Evolutionary conservation across 371 early-diverging fungal species (phyloP).

Genomic region (Rhizopus microsporus): DNA sequence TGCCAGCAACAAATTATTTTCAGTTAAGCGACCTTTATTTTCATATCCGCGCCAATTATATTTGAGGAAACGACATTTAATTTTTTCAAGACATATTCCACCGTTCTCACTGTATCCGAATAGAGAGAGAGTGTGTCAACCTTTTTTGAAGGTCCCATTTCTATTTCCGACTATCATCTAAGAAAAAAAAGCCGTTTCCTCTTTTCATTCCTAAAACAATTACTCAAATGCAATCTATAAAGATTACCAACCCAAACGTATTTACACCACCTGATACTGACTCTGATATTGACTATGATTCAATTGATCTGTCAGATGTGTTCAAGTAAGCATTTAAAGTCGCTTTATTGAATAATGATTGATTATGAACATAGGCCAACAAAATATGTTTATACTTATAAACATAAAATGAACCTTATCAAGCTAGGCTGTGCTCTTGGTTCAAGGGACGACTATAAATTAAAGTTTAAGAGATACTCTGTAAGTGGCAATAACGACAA

Average conservation of each 20-base stretch:
- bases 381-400: too few relatives aligned
- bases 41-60: neutral
- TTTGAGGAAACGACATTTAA: neutral
- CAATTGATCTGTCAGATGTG: too few relatives aligned
- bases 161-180: too few relatives aligned
- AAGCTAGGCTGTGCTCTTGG: too few relatives aligned
- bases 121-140: neutral
- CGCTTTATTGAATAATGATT: neutral
- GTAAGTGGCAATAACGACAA: too few relatives aligned
- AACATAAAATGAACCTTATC: too few relatives aligned
- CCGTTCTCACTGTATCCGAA: too few relatives aligned
- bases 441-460: too few relatives aligned
- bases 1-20: too few relatives aligned
- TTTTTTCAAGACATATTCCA: neutral
- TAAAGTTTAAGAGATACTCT: too few relatives aligned
- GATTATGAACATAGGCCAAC: too few relatives aligned
- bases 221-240: neutral
- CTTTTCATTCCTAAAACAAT: neutral
- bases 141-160: too few relatives aligned
- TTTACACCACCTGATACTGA: slow-evolving; percentile 20
- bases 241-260: slow-evolving; percentile 22
- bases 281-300: slow-evolving; percentile 27
- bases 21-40: slow-evolving; percentile 5
- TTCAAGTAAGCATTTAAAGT: neutral
- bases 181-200: neutral